Conservation (phyloP, 495 filamentous ascomycete species). For the Aspergillus baeticus region DNA sequence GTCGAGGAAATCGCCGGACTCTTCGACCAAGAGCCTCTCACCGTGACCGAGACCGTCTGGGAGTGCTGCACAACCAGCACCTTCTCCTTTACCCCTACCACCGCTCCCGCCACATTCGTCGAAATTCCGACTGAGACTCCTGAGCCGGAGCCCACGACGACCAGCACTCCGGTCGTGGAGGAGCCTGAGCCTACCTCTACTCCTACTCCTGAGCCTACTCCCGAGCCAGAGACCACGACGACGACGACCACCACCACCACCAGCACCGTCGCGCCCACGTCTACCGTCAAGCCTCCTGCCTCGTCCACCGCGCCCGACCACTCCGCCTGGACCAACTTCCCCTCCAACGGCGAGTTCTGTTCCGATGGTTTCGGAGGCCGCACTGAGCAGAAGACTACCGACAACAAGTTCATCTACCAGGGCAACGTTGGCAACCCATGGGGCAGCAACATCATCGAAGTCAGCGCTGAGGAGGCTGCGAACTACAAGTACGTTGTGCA, state of each 20-base stretch:
- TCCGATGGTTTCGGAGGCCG: slow-evolving; percentile 21
- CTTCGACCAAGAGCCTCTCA: slow-evolving; percentile 21
- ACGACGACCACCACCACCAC: slow-evolving; percentile 1
- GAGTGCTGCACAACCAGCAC: slow-evolving; percentile 9
- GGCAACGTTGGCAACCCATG: slow-evolving; percentile 54
- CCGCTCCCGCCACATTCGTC: not conserved
- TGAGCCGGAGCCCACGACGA: not conserved
- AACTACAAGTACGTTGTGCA: slow-evolving; percentile 48
- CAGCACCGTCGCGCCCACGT: slow-evolving; percentile 17
- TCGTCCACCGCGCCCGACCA: not conserved
- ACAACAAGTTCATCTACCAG: slow-evolving; percentile 29
- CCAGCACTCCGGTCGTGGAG: not conserved
- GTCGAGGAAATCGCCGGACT: slow-evolving; percentile 14
- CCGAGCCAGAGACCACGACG: slow-evolving; percentile 8
- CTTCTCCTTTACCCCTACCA: not conserved
- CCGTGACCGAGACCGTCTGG: slow-evolving; percentile 28
- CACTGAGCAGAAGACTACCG: slow-evolving; percentile 17
- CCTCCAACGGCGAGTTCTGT: slow-evolving; percentile 22
- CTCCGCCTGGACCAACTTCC: slow-evolving; percentile 29
- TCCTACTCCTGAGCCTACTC: slow-evolving; percentile 13
- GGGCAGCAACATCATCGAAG: slow-evolving; percentile 52
- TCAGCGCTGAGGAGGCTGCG: slow-evolving; percentile 32
- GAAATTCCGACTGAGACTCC: not conserved
- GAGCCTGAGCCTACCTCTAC: not conserved
- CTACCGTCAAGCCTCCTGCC: not conserved